Evolutionary conservation across 2,329 filamentous ascomycete genomes (phyloP), one percentile per base, ranked within the genome.

Genomic region (Penicillium sp.): DNA sequence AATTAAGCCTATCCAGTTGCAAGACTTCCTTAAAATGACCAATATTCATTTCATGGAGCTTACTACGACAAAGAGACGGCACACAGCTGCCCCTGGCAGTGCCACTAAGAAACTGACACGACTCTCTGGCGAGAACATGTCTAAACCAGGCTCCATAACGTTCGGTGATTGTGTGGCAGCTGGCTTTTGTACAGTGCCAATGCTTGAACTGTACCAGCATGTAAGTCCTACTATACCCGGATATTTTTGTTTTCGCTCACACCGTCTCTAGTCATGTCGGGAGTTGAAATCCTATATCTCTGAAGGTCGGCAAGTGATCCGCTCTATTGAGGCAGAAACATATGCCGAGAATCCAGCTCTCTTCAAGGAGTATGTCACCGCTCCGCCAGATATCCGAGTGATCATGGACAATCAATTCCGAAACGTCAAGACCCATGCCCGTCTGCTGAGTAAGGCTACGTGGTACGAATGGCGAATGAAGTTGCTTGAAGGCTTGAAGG

Each of bases 381-480:
- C 91, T 24, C 80, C 87, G 0, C 81, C 88, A 0, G 88, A 94
- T 54, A 83, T 95, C 64, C 89, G 87, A 62, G 72, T 81, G 3
- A 77, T 94, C 45, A 94, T 98, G 84, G 91, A 98, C 71, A 93
- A 87, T 57, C 90, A 97, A 65, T 93, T 98, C 75, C 93, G 95
- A 69, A 96, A 97, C 63, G 86, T 95, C 69, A 97, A 96, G 74
- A 90, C 88, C 0, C 87, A 95, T 66, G 88, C 91, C 15, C 81
- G 93, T 24, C 77, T 96, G 13, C 75, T 90, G 45, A 96, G 91
- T 72, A 96, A 96, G 66, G 88, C 88, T 50, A 90, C 93, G 75
- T 98, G 93, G 93, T 98, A 98, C 66, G 86, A 91, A 63, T 98
- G 93, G 93, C 84, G 93, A 35, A 91, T 87, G 77, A 91, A 93